These are phyloP conservation scores for Trichosporon asahii DNA, from an alignment of 1,284 basidiomycete genomes.

Conservation along the genomic window DNA sequence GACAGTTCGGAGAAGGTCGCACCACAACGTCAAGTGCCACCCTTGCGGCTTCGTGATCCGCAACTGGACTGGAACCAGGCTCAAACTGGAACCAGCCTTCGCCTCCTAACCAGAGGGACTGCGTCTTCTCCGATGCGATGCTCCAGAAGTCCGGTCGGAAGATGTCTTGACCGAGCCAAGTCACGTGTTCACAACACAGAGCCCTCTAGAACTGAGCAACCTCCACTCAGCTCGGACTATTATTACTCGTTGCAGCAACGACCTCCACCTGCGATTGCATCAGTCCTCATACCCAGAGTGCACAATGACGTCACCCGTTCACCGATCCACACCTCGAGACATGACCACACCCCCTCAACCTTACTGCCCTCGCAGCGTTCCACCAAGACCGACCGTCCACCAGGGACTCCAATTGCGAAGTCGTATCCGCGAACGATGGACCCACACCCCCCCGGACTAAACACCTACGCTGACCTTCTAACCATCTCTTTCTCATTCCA, in stretches of 20 bases:
- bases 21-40: too few species aligned
- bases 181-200: neutral
- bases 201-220: neutral
- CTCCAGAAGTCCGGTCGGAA: neutral
- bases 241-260: neutral
- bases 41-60: too few species aligned
- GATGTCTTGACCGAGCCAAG: neutral
- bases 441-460: neutral
- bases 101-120: too few species aligned
- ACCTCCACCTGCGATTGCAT: neutral
- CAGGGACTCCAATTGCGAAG: neutral
- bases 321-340: neutral
- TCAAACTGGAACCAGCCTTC: too few species aligned
- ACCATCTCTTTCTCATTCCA: neutral
- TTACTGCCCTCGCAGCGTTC: neutral
- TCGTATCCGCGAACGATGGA: neutral
- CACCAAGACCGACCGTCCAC: neutral
- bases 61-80: too few species aligned
- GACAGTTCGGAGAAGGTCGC: neutral
- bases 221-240: neutral
- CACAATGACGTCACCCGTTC: neutral
- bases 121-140: neutral
- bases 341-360: conserved; percentile 1
- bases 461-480: neutral
- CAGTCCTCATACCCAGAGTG: neutral